These are phyloP conservation scores for Sclerospora graminicola DNA, from an alignment of 352 stramenopile species.

Conservation along the genomic window DNA sequence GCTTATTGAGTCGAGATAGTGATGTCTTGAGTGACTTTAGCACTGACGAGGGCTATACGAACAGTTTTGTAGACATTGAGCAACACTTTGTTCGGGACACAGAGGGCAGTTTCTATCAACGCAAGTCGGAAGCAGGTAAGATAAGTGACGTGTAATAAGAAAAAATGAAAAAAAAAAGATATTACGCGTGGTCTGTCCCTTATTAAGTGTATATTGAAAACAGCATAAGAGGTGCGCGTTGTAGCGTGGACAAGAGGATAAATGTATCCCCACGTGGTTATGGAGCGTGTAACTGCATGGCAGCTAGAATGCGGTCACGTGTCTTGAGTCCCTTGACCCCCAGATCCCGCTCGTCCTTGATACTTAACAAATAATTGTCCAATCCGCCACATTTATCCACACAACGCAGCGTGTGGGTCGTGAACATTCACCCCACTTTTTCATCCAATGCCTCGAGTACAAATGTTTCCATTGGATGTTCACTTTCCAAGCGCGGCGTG, in stretches of 20 bases:
- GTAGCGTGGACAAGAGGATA: too few relatives aligned
- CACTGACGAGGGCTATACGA: conserved; percentile 13
- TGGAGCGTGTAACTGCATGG: neutral
- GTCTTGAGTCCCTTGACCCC: conserved; percentile 55
- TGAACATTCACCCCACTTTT: conserved; percentile 90
- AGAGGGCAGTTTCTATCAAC: conserved; percentile 4
- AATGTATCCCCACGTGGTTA: too few relatives aligned
- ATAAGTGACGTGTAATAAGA: too few relatives aligned
- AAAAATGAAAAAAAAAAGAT: too few relatives aligned
- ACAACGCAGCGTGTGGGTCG: conserved; percentile 84
- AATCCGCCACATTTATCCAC: conserved; percentile 91
- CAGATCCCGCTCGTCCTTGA: conserved; percentile 75
- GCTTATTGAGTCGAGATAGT: conserved; percentile 14
- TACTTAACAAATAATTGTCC: conserved; percentile 91
- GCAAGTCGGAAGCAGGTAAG: too few relatives aligned
- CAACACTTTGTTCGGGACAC: conserved; percentile 3
- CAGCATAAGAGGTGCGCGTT: too few relatives aligned
- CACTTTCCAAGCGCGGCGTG: conserved; percentile 88
- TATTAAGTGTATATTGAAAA: too few relatives aligned
- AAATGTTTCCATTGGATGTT: conserved; percentile 87
- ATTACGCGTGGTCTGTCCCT: too few relatives aligned
- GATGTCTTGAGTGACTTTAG: conserved; percentile 8
- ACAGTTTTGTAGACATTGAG: conserved; percentile 3
- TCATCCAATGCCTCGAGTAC: conserved; percentile 89
- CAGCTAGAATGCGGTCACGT: conserved; percentile 45